phyloP scores from a whole-genome alignment of 768 basidiomycete genomes.

The Macrolepiota dolichaula region DNA sequence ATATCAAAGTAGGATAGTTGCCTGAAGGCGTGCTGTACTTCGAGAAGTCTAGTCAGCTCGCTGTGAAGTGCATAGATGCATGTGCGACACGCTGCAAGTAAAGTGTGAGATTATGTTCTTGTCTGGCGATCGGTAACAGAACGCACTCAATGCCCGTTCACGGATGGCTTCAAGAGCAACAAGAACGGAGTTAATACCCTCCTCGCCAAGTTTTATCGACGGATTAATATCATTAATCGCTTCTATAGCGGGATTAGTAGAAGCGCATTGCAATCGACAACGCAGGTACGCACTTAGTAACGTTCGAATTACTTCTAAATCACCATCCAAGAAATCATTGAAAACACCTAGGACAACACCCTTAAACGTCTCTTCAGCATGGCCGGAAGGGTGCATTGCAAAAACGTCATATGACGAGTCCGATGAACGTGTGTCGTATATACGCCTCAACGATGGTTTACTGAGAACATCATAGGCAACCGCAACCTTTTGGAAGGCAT shows the following conservation, averaged over 20 bases:
- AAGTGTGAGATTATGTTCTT: not conserved
- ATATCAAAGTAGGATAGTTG: conserved; percentile 77
- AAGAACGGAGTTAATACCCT: conserved; percentile 75
- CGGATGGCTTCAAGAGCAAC: conserved; percentile 66
- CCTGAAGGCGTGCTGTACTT: conserved; percentile 75
- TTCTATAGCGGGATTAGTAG: conserved; percentile 34
- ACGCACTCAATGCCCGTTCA: conserved; percentile 69
- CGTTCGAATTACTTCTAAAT: conserved; percentile 79
- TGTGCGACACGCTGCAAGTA: conserved; percentile 61
- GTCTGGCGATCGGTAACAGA: not conserved
- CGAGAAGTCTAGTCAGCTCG: conserved; percentile 74
- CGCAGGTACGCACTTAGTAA: conserved; percentile 58
- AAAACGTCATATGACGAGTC: conserved; percentile 52
- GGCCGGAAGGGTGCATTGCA: conserved; percentile 43
- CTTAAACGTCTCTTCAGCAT: conserved; percentile 79
- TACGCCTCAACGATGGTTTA: conserved; percentile 61
- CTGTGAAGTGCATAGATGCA: conserved; percentile 72
- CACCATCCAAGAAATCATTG: conserved; percentile 82
- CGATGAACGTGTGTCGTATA: conserved; percentile 61
- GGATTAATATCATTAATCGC: conserved; percentile 81
- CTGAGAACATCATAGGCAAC: conserved; percentile 81
- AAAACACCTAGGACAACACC: conserved; percentile 72
- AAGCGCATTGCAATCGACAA: not conserved
- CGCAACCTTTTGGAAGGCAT: conserved; percentile 84
- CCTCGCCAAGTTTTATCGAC: conserved; percentile 71